A percentile compares a stretch with the other conserved stretches of the same genome.
phyloP scores from a whole-genome alignment of 192 early-diverging fungal genomes.

The Gryganskiella cystojenkinii region DNA sequence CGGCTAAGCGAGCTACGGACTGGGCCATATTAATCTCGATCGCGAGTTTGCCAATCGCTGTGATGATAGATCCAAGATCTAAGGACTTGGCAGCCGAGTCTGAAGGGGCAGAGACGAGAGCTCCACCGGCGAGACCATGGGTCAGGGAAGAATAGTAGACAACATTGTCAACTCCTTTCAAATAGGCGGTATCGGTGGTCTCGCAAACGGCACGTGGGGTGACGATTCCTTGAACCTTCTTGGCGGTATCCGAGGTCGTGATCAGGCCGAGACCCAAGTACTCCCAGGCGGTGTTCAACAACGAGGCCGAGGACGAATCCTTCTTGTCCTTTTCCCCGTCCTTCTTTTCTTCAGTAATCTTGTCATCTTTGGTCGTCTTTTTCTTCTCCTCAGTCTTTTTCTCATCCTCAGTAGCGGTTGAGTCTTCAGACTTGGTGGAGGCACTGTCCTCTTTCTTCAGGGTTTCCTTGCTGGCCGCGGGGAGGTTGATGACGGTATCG shows the following conservation, averaged over 20 bases:
- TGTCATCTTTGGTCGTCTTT: not conserved
- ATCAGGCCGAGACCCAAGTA: slow-evolving; percentile 38
- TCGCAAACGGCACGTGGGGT: slow-evolving; percentile 24
- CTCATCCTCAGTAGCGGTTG: too few species aligned
- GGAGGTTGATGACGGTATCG: slow-evolving; percentile 34
- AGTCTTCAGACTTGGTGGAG: too few species aligned
- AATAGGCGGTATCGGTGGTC: slow-evolving; percentile 43
- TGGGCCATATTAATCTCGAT: slow-evolving; percentile 54
- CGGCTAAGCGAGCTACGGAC: slow-evolving; percentile 41
- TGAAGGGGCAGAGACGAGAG: slow-evolving; percentile 15
- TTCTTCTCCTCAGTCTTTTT: too few species aligned
- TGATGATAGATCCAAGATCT: slow-evolving; percentile 18
- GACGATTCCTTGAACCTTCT: slow-evolving; percentile 26
- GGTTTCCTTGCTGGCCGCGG: slow-evolving; percentile 26
- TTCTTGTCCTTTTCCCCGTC: not conserved
- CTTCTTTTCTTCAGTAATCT: not conserved
- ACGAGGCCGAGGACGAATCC: too few species aligned
- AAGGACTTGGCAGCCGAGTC: slow-evolving; percentile 17
- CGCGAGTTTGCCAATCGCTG: slow-evolving; percentile 35
- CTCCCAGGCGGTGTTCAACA: slow-evolving; percentile 15
- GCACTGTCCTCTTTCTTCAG: not conserved
- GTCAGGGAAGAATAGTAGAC: slow-evolving; percentile 40
- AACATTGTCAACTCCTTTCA: slow-evolving; percentile 43
- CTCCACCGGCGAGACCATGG: slow-evolving; percentile 34
- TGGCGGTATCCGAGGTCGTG: slow-evolving; percentile 34